phyloP scores from a whole-genome alignment of 192 early-diverging fungal genomes.

The Gigaspora rosea region DNA sequence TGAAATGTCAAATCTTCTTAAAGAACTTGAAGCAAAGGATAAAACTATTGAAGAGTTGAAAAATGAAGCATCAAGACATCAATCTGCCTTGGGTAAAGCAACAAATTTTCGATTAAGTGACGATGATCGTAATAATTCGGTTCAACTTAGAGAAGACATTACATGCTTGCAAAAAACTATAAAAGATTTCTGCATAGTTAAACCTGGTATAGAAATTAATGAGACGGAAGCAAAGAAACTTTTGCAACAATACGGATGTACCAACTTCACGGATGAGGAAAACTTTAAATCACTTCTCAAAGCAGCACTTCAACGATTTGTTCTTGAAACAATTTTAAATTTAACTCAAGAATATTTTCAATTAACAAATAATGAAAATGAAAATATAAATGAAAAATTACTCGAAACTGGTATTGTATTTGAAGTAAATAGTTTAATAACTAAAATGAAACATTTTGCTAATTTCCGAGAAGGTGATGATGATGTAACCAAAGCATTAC shows the following conservation, averaged over 20 bases:
- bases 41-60: not conserved
- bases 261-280: not conserved
- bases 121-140: not conserved
- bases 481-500: not conserved
- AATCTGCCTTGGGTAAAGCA: conserved; percentile 13
- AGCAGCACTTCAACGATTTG: not conserved
- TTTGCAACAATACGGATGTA: not conserved
- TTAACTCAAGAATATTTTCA: not conserved
- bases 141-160: not conserved
- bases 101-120: not conserved
- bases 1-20: too few relatives aligned
- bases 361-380: not conserved
- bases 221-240: not conserved
- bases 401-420: not conserved
- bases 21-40: not conserved
- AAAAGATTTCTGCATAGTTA: not conserved
- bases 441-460: not conserved
- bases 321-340: not conserved
- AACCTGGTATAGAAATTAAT: not conserved
- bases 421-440: not conserved
- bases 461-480: not conserved
- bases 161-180: not conserved
- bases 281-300: not conserved
- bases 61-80: not conserved
- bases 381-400: not conserved